Percentiles rank a stretch among this genome's conserved stretches.
Conservation (phyloP, 1,284 basidiomycete species). For the Trichosporon asahii region DNA sequence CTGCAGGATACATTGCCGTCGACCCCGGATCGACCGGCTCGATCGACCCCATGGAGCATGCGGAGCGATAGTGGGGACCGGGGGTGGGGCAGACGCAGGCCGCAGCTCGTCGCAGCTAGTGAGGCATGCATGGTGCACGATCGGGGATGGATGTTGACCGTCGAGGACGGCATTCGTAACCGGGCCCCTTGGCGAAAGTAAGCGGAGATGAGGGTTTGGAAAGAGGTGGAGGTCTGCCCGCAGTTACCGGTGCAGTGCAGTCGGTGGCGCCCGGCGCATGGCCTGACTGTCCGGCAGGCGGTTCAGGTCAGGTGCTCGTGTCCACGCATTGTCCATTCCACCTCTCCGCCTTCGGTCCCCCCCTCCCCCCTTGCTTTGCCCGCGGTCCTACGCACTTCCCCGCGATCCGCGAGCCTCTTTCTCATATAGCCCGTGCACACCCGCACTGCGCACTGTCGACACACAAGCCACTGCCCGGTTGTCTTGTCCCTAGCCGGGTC, state of each 20-base stretch:
- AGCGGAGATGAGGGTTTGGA: background rate
- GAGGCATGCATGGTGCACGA: background rate
- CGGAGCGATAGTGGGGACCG: background rate
- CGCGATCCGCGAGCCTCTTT: background rate
- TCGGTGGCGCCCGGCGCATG: background rate
- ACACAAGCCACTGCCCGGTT: background rate
- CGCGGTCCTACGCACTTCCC: background rate
- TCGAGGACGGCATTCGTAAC: background rate
- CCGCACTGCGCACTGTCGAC: background rate
- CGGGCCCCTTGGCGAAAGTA: background rate
- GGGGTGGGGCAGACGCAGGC: background rate
- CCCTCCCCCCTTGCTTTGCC: background rate
- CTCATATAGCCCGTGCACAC: background rate
- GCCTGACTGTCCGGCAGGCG: background rate
- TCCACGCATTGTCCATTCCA: slow-evolving; percentile 5
- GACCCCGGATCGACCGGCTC: slow-evolving; percentile 1
- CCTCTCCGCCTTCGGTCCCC: background rate
- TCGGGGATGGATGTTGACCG: background rate
- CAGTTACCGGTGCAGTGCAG: background rate
- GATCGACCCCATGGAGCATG: background rate
- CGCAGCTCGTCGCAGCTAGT: background rate
- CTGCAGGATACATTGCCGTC: background rate
- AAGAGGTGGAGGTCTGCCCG: background rate
- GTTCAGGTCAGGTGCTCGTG: background rate
- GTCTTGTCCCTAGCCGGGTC: background rate